Percentiles rank a stretch among this genome's conserved stretches.
These are phyloP conservation scores for Fraxinus albicans DNA, from an alignment of 305 asterid species.

Conservation along the genomic window DNA sequence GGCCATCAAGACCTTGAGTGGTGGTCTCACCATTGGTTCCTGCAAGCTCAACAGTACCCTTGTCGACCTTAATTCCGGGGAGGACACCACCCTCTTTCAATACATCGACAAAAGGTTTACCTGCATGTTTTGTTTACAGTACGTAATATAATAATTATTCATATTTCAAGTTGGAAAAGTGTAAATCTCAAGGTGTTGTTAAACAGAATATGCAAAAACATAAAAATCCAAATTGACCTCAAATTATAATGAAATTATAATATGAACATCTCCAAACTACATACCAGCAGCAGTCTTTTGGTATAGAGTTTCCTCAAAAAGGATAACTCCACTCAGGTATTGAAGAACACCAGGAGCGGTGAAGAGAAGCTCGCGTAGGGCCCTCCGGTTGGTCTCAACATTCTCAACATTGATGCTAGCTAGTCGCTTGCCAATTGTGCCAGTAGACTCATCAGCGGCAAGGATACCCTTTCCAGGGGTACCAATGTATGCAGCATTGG, in stretches of 20 bases:
- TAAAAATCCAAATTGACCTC: not conserved
- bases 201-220: not conserved
- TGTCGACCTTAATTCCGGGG: constrained; percentile 66
- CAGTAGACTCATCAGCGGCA: constrained; percentile 69
- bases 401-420: constrained; percentile 52
- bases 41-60: constrained; percentile 58
- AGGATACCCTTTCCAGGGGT: constrained; percentile 73
- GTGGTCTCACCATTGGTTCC: constrained; percentile 67
- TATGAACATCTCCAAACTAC: not conserved
- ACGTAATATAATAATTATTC: not conserved
- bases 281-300: constrained; percentile 62
- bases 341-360: constrained; percentile 57
- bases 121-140: constrained; percentile 20
- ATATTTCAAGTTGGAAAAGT: not conserved
- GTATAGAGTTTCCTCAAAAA: constrained; percentile 57
- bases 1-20: constrained; percentile 64
- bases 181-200: not conserved
- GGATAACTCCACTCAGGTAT: constrained; percentile 36
- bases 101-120: constrained; percentile 59
- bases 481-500: constrained; percentile 54
- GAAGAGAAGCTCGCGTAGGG: constrained; percentile 62
- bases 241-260: not conserved
- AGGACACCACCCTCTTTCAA: constrained; percentile 63
- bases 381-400: constrained; percentile 49
- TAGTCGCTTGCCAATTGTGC: constrained; percentile 65